Conservation (phyloP, 257 asterid genomes). For the Lycium barbarum region DNA sequence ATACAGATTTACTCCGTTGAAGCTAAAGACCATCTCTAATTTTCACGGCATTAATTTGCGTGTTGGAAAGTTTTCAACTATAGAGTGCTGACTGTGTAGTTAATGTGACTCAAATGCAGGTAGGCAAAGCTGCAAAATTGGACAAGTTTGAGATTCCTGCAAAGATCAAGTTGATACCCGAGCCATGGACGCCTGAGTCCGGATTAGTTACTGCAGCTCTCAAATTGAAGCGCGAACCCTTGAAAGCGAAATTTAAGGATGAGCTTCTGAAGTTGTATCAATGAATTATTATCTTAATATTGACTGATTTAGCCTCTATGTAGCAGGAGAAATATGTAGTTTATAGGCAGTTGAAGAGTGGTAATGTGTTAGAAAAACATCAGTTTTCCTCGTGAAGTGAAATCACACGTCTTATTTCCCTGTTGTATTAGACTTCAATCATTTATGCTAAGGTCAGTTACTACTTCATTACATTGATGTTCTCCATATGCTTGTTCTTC, state of each 20-base stretch:
- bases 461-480: background rate
- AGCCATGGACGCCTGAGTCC: constrained; percentile 94
- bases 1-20: background rate
- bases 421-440: background rate
- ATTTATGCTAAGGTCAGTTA: background rate
- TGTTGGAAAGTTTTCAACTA: background rate
- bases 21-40: background rate
- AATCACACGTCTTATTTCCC: background rate
- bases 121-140: constrained; percentile 67
- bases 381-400: background rate
- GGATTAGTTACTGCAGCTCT: constrained; percentile 94
- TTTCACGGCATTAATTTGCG: background rate
- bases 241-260: constrained; percentile 69
- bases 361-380: background rate
- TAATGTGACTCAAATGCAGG: constrained; percentile 48
- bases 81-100: background rate
- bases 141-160: constrained; percentile 91
- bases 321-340: background rate
- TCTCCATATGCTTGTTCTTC: background rate
- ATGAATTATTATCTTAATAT: constrained; percentile 41
- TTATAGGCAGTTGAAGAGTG: background rate
- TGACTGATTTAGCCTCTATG: background rate
- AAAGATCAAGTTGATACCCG: constrained; percentile 74
- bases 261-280: constrained; percentile 67
- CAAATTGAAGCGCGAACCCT: constrained; percentile 82